Percentiles rank a stretch among this genome's conserved stretches.
Evolutionary conservation across 352 stramenopile genomes (phyloP).

Genomic region (Globisporangium apiculatum): DNA sequence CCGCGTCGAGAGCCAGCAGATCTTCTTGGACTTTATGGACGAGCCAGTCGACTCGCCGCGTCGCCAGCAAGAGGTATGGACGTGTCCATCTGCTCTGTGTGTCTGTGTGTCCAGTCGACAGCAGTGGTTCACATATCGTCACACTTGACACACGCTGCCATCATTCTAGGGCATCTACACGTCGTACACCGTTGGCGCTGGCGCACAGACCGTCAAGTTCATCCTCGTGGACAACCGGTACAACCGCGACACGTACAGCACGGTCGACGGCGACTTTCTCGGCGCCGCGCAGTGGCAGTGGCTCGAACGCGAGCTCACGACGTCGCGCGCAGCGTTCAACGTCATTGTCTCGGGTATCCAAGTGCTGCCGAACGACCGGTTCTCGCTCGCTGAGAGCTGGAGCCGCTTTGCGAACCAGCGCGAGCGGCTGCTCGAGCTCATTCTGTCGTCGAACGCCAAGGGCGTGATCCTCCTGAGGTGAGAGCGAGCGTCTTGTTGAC

Average conservation of each 20-base stretch:
- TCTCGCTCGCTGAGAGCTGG: conserved; percentile 86
- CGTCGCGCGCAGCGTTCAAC: conserved; percentile 86
- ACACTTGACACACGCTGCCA: not conserved
- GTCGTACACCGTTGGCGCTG: conserved; percentile 62
- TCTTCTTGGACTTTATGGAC: conserved; percentile 83
- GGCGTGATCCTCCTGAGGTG: conserved; percentile 86
- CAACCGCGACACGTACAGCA: conserved; percentile 71
- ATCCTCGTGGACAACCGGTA: conserved; percentile 86
- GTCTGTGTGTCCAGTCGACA: too few relatives aligned
- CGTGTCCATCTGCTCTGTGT: not conserved
- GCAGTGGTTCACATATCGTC: not conserved
- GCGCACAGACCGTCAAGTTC: conserved; percentile 76
- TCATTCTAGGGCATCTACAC: conserved; percentile 72
- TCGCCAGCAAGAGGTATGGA: conserved; percentile 56
- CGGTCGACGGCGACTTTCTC: conserved; percentile 58
- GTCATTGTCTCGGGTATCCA: conserved; percentile 91
- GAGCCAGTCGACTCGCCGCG: conserved; percentile 66
- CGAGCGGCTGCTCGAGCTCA: conserved; percentile 75
- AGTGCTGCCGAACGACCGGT: conserved; percentile 77
- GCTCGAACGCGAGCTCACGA: conserved; percentile 74
- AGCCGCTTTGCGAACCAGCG: conserved; percentile 77
- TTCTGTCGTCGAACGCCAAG: conserved; percentile 79
- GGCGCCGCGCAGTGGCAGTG: conserved; percentile 77
- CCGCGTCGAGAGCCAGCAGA: conserved; percentile 70
- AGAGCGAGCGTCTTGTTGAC: not conserved